phyloP scores from a whole-genome alignment of 441 rosid species.

The Capsella rubella region DNA sequence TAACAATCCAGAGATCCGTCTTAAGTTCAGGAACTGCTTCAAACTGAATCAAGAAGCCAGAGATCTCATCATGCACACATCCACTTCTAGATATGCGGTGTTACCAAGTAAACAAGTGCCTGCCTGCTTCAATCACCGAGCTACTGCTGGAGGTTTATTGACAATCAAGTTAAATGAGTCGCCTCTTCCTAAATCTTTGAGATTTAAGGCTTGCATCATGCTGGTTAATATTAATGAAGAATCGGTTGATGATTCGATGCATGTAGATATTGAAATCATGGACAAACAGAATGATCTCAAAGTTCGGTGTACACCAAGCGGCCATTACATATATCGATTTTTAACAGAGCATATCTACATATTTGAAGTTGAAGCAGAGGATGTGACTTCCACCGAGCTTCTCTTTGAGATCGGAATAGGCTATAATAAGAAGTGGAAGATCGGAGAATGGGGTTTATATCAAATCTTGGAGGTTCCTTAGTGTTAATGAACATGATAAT shows the following conservation, averaged over 20 bases:
- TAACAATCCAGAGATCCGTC: background rate
- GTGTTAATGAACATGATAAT: too few relatives aligned
- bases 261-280: background rate
- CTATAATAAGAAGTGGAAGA: background rate
- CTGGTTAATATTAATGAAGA: background rate
- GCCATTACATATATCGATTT: background rate
- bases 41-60: constrained; percentile 2
- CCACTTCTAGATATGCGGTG: accelerated
- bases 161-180: background rate
- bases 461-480: background rate
- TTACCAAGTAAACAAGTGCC: background rate
- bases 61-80: background rate
- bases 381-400: constrained; percentile 17
- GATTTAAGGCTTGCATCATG: background rate
- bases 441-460: background rate
- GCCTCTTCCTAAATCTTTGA: background rate
- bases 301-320: background rate
- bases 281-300: background rate
- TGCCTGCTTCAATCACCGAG: background rate
- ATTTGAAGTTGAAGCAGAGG: background rate
- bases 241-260: background rate
- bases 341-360: constrained; percentile 10
- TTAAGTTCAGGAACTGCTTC: background rate
- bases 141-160: background rate
- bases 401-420: too few relatives aligned